Conservation (phyloP, 2,329 filamentous ascomycete genomes). For the Trichoderma polysporum region DNA sequence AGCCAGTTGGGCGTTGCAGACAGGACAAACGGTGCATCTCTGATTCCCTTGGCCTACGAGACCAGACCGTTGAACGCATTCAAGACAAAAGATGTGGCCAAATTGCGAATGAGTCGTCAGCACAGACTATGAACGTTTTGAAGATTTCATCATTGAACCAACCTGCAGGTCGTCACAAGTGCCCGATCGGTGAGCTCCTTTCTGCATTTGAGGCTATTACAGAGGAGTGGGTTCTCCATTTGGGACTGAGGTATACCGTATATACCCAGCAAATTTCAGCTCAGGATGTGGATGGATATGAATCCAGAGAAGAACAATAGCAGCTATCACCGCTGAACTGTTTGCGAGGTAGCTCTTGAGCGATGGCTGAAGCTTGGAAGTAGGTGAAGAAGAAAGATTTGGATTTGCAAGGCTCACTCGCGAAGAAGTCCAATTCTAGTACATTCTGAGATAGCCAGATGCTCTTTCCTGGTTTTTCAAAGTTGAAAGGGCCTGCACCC, state of each 20-base stretch:
- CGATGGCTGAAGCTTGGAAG: background rate
- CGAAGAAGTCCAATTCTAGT: background rate
- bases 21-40: conserved; percentile 63
- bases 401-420: background rate
- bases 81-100: conserved; percentile 82
- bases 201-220: conserved; percentile 79
- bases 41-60: conserved; percentile 47
- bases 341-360: background rate
- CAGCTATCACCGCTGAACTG: background rate
- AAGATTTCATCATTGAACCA: background rate
- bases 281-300: background rate
- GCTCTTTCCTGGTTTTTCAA: background rate
- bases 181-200: conserved; percentile 66
- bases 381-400: background rate
- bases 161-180: conserved; percentile 89
- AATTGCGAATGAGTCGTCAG: conserved; percentile 9
- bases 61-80: conserved; percentile 66
- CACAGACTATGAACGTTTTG: background rate
- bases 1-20: conserved; percentile 66
- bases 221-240: conserved; percentile 76
- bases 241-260: background rate
- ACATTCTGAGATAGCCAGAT: background rate
- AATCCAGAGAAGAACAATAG: background rate
- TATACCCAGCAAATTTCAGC: background rate
- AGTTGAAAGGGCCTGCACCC: background rate